These are phyloP conservation scores for Colletotrichum sp. DNA, from an alignment of 2,329 filamentous ascomycete genomes.

Conservation along the genomic window DNA sequence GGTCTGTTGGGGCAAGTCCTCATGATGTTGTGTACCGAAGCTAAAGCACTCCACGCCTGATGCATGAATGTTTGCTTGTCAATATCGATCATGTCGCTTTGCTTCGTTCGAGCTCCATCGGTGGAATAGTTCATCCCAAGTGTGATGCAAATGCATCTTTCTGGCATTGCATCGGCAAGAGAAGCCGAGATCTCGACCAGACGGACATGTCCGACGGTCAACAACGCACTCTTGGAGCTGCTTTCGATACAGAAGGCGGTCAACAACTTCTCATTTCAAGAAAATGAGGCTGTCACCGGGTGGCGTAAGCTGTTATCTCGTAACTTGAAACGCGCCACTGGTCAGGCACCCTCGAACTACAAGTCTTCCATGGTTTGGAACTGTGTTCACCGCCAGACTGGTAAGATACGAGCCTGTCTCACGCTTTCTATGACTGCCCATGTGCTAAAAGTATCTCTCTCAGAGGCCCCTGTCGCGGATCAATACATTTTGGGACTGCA, in stretches of 20 bases:
- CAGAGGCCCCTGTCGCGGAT: not conserved
- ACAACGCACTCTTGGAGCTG: not conserved
- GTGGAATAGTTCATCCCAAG: not conserved
- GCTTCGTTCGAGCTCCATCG: not conserved
- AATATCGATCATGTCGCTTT: not conserved
- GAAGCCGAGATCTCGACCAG: not conserved
- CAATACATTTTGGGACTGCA: no score
- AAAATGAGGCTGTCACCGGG: not conserved
- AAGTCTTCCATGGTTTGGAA: not conserved
- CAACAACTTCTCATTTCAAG: not conserved
- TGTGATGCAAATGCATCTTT: not conserved
- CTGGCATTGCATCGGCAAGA: not conserved
- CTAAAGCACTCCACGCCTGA: not conserved
- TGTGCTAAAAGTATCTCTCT: not conserved
- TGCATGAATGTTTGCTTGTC: not conserved
- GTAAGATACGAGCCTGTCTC: not conserved
- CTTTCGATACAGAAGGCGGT: not conserved
- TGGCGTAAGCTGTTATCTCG: not conserved
- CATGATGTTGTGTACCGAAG: not conserved
- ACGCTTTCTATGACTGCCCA: not conserved
- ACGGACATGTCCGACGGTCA: not conserved
- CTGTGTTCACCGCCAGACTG: not conserved
- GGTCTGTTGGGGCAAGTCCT: not conserved
- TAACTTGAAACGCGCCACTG: not conserved
- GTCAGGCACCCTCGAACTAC: not conserved